Conservation (phyloP, 2,329 filamentous ascomycete genomes). For the Monilinia polystroma region DNA sequence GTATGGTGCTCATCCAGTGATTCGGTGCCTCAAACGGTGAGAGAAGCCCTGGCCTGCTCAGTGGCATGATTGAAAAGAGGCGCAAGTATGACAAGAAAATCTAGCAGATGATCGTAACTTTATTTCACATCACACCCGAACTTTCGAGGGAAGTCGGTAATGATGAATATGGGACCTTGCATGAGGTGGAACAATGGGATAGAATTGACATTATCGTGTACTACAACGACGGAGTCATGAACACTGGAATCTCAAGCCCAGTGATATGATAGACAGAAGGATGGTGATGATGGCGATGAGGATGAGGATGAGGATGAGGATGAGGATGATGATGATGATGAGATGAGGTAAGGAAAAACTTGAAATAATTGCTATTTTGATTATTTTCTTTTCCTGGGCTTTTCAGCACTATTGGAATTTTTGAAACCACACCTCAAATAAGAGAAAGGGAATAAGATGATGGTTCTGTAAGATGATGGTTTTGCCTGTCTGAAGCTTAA, state of each 20-base stretch:
- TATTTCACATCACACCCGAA: constrained; percentile 20
- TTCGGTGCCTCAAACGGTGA: constrained; percentile 8
- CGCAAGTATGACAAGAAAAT: constrained; percentile 6
- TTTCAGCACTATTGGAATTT: constrained; percentile 6
- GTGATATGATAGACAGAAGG: not conserved
- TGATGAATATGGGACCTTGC: constrained; percentile 18
- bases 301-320: not conserved
- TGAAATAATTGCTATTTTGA: not conserved
- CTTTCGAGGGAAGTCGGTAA: constrained; percentile 17
- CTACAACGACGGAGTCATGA: constrained; percentile 10
- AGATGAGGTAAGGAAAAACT: constrained; percentile 13
- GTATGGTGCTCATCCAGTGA: constrained; percentile 1
- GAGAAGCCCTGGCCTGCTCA: constrained; percentile 5
- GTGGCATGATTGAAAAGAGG: constrained; percentile 9
- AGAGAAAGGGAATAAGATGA: not conserved
- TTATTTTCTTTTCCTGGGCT: not conserved
- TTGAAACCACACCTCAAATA: constrained; percentile 13
- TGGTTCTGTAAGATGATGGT: too few species aligned
- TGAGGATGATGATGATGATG: constrained; percentile 8
- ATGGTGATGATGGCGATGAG: not conserved
- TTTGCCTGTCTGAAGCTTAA: constrained; percentile 1
- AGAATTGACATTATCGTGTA: constrained; percentile 15
- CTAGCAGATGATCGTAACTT: constrained; percentile 17
- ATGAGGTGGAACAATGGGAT: constrained; percentile 15
- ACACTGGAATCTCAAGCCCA: not conserved